Evolutionary conservation across 148 eudicot genomes (phyloP), one percentile per base, ranked within the genome.

Genomic region (Hydrangea macrophylla): DNA sequence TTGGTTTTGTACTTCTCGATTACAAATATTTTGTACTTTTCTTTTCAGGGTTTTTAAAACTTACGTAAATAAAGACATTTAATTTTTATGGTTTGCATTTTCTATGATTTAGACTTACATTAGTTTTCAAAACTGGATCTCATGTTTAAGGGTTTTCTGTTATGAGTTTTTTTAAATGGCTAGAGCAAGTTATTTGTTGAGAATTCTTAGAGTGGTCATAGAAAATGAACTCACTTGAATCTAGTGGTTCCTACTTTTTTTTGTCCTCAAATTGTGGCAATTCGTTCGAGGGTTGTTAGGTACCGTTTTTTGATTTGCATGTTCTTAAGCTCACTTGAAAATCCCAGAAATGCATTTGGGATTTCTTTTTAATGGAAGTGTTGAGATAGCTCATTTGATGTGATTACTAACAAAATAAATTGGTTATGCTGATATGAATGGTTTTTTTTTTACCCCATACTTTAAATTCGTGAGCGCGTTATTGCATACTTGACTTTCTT

Each of bases 381-480:
- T 35, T 35, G 17, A 12, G 6, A 48, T 18, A 11, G 5, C 2
- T 9, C 22, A 18, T 48, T 23, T 26, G n/a, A 20, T 64, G 44
- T 31, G 30, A 26, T 2, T 65, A 10, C 69, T 65, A 67, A 53
- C 50, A 3, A 31, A 18, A 28, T 17, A 25, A 33, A 30, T 9
- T 31, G 28, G 17, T 58, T 56, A 28, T 3, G 10, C 28, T 73
- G 8, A 5, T 70, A 26, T 79, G 73, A 22, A 94, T n/a, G n/a
- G 99, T 90, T 88, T 22, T 94, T 94, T 69, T 48, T 81, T 5
- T 31, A 75, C 74, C 90, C 48, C 48, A 42, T 11, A 42, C 17
- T 42, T 42, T 68, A 73, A 44, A 18, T 42, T 42, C 18, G 3
- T 57, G 92, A 89, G 18, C 48, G 17, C 17, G 17, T 42, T 11